Percentiles rank a stretch among this genome's conserved stretches.
Evolutionary conservation across 1,284 basidiomycete species (phyloP).

Genomic region (Ustilago esculenta): DNA sequence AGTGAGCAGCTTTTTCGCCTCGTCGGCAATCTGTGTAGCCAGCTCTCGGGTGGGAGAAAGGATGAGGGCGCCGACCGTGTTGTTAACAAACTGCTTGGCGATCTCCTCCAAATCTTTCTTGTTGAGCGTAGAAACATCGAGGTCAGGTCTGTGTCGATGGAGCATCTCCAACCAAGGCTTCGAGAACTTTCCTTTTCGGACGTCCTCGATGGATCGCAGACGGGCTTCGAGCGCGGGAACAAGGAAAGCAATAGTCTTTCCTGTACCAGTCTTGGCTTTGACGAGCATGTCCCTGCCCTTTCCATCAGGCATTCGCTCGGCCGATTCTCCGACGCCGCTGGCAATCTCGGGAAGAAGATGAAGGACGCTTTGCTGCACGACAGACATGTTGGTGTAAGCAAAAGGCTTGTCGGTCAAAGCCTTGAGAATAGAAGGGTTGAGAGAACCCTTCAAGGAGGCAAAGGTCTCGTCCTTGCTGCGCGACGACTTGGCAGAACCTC

Average conservation of each 20-base stretch:
- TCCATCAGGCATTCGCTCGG: conserved; percentile 48
- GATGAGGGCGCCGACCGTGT: conserved; percentile 78
- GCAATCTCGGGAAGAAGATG: conserved; percentile 71
- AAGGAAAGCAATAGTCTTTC: conserved; percentile 67
- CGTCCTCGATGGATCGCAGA: conserved; percentile 57
- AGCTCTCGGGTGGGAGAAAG: conserved; percentile 94
- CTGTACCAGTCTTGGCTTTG: conserved; percentile 67
- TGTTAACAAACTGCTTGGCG: conserved; percentile 47
- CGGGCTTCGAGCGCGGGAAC: conserved; percentile 66
- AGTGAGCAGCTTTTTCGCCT: conserved; percentile 77
- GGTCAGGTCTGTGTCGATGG: conserved; percentile 60
- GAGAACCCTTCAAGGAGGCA: conserved; percentile 50
- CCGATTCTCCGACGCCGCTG: conserved; percentile 17
- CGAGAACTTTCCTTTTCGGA: conserved; percentile 38
- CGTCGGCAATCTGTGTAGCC: conserved; percentile 90
- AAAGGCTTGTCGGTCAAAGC: conserved; percentile 73
- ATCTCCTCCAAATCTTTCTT: conserved; percentile 40
- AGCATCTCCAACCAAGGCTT: conserved; percentile 47
- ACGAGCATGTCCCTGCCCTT: conserved; percentile 66
- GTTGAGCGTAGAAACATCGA: conserved; percentile 47
- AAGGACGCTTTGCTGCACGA: conserved; percentile 85
- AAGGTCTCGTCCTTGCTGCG: conserved; percentile 44
- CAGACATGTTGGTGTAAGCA: conserved; percentile 79
- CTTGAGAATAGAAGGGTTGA: conserved; percentile 48
- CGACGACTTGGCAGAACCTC: not conserved